Base-by-base conservation (phyloP, 306 rosid species). In the Gastrolobium villosum region DNA sequence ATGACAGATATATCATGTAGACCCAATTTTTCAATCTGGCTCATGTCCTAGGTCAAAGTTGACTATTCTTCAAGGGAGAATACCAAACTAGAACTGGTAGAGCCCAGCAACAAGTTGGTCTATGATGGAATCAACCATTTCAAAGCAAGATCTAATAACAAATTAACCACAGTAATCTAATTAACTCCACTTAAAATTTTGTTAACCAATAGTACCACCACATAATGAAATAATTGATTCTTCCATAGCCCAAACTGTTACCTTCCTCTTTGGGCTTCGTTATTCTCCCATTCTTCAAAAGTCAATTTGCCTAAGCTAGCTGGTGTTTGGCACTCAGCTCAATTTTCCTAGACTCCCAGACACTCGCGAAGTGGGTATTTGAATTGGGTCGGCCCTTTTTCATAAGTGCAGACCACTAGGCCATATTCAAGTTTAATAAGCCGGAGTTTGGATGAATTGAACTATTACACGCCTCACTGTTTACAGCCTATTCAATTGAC, bases 401-500 rank as follows among this genome's bases (percentile, higher is more conserved):
- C 30, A 6, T 13, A 5, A 53, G 48, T 52, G 52, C 44, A 70
- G 36, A 36, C 41, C 45, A 66, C n/a, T 49, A 15, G 48, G 35
- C 26, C 64, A 40, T 39, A 36, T 52, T 71, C 64, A 52, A 53
- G 28, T 26, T 55, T 26, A 15, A 28, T 43, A 31, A 9, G 34
- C 26, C 5, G 14, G 32, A 8, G 48, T 32, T 73, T 73, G 44
- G 15, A 43, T 73, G 55, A 56, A 73, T 41, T 72, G 45, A 57
- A 13, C 57, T 31, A 5, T 2, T 2, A 41, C 10, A 44, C 2
- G 26, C 2, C 39, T 59, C 13, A 74, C 41, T 39, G 53, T 72
- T 54, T 53, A 39, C 65, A 72, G 55, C 40, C 39, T 28, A 41
- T 40, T 56, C 54, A 72, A 56, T 14, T 10, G 55, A 40, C 20